These are phyloP conservation scores for Pseudocercospora macadamiae DNA, from an alignment of 2,329 filamentous ascomycete genomes.

Conservation along the genomic window DNA sequence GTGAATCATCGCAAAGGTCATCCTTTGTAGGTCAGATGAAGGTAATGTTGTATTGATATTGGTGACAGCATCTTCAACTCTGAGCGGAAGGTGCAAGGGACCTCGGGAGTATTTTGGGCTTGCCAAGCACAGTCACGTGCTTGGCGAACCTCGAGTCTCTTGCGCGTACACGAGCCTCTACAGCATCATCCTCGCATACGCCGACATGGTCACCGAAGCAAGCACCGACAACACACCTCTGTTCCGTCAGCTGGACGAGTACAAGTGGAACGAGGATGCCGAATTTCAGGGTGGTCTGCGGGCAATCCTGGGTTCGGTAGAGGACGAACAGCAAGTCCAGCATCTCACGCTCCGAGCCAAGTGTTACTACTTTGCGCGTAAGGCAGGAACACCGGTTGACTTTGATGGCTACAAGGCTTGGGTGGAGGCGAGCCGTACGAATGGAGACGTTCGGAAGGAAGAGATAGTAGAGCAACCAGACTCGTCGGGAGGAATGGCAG, in stretches of 20 bases:
- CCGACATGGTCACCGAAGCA: constrained; percentile 30
- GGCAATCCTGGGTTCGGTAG: constrained; percentile 64
- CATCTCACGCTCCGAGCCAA: constrained; percentile 68
- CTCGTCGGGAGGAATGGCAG: constrained; percentile 35
- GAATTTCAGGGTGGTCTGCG: constrained; percentile 70
- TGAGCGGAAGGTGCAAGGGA: too few species aligned
- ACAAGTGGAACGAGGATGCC: constrained; percentile 68
- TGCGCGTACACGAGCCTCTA: too few species aligned
- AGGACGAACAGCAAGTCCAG: constrained; percentile 56
- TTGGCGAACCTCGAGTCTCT: too few species aligned
- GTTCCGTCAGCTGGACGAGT: constrained; percentile 65
- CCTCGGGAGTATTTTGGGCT: too few species aligned
- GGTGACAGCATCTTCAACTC: too few species aligned
- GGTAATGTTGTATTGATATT: too few species aligned
- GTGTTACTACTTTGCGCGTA: constrained; percentile 66
- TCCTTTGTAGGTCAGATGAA: too few species aligned
- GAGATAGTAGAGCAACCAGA: not conserved
- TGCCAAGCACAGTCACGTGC: too few species aligned
- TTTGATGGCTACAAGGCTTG: constrained; percentile 70
- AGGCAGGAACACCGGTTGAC: constrained; percentile 57
- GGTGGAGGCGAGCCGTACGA: constrained; percentile 44
- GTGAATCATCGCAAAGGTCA: too few species aligned
- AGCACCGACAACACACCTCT: constrained; percentile 36
- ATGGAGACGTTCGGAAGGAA: constrained; percentile 7
- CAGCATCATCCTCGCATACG: too few species aligned